Conservation (phyloP, 2,329 filamentous ascomycete genomes). For the Fusarium hainanense region DNA sequence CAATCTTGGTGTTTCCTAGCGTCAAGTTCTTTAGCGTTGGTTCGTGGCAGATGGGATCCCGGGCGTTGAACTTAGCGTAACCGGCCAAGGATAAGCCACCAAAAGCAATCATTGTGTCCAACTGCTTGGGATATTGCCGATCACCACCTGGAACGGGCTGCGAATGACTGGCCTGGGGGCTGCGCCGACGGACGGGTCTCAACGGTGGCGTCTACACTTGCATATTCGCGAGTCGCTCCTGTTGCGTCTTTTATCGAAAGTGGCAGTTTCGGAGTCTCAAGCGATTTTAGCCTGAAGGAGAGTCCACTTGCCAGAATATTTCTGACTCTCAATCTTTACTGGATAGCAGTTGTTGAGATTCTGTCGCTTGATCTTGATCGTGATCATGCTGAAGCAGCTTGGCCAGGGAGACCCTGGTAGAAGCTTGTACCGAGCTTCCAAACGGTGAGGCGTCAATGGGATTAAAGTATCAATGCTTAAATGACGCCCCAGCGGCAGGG, state of each 20-base stretch:
- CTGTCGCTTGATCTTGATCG: neutral
- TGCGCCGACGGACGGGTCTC: conserved; percentile 28
- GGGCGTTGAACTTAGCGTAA: conserved; percentile 37
- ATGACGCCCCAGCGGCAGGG: conserved; percentile 13
- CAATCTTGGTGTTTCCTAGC: conserved; percentile 29
- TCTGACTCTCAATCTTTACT: neutral
- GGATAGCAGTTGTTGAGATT: neutral
- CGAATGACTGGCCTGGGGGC: conserved; percentile 29
- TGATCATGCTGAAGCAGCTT: neutral
- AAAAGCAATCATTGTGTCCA: conserved; percentile 33
- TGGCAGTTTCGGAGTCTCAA: conserved; percentile 24
- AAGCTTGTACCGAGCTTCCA: conserved; percentile 5
- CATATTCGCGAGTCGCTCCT: conserved; percentile 30
- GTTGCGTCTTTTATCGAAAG: conserved; percentile 34
- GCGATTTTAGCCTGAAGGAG: conserved; percentile 23
- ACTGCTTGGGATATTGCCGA: conserved; percentile 34
- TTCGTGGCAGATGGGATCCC: conserved; percentile 24
- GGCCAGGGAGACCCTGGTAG: conserved; percentile 11
- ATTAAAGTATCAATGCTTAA: conserved; percentile 24
- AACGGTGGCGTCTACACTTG: conserved; percentile 37
- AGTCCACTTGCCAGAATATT: conserved; percentile 17
- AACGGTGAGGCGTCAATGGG: conserved; percentile 37
- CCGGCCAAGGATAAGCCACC: conserved; percentile 32
- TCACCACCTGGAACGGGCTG: conserved; percentile 39
- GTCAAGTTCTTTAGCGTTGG: conserved; percentile 2